Percentiles rank a stretch among this genome's conserved stretches.
Evolutionary conservation across 345 rosid species (phyloP).

Genomic region (Citrus unshiu): DNA sequence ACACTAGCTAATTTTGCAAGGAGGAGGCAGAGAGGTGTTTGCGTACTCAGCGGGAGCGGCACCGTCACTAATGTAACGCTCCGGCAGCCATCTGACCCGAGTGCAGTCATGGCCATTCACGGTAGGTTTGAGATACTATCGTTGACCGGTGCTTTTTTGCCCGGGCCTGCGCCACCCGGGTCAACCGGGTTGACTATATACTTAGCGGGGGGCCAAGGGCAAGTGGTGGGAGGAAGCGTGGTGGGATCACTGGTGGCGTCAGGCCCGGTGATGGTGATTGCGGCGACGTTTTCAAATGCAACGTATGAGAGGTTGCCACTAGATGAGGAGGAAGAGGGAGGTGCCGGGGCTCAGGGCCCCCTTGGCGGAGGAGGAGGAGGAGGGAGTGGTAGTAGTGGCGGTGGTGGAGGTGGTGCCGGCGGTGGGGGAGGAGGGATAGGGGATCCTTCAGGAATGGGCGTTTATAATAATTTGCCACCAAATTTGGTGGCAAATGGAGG

Average conservation of each 20-base stretch:
- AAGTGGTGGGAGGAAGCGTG: constrained; percentile 58
- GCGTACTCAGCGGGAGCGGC: constrained; percentile 58
- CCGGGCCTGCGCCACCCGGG: constrained; percentile 58
- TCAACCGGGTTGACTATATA: constrained; percentile 54
- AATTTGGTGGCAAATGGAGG: constrained; percentile 69
- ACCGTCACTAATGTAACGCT: constrained; percentile 52
- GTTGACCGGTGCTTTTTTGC: constrained; percentile 52
- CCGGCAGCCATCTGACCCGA: constrained; percentile 48
- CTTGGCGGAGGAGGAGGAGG: constrained; percentile 40
- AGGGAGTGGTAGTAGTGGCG: constrained; percentile 23
- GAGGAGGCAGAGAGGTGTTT: constrained; percentile 52
- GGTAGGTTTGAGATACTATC: constrained; percentile 62
- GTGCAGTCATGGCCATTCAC: constrained; percentile 52
- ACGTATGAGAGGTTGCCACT: constrained; percentile 56
- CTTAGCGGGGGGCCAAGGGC: constrained; percentile 57
- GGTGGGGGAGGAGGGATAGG: not conserved
- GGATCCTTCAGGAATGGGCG: not conserved
- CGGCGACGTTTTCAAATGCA: constrained; percentile 59
- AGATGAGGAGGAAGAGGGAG: constrained; percentile 54
- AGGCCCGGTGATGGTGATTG: constrained; percentile 57
- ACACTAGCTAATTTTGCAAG: constrained; percentile 54
- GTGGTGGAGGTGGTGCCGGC: constrained; percentile 10
- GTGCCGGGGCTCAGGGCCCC: constrained; percentile 31
- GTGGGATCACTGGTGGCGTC: constrained; percentile 53
- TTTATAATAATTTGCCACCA: constrained; percentile 27